phyloP scores from a whole-genome alignment of 2,329 filamentous ascomycete species.

The Aureobasidium leucospermi region DNA sequence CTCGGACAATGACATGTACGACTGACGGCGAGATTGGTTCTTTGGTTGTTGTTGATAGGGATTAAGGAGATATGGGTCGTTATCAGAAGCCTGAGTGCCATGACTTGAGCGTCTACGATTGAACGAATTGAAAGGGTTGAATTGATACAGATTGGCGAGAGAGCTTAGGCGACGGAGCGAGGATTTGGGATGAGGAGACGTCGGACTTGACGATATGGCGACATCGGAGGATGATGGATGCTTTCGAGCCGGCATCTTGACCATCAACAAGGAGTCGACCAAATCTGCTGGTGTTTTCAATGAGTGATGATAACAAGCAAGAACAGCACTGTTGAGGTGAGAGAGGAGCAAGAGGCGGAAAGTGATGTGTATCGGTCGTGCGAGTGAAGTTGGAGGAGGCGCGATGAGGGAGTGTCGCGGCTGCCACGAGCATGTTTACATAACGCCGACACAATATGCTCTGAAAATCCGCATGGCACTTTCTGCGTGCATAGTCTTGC shows the following conservation, averaged over 20 bases:
- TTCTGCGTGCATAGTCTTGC: neutral
- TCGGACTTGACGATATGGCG: neutral
- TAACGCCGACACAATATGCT: neutral
- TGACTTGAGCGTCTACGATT: conserved; percentile 25
- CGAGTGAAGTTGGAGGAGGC: neutral
- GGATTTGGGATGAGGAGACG: neutral
- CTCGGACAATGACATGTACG: conserved; percentile 27
- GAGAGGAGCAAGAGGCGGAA: neutral
- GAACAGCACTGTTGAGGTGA: neutral
- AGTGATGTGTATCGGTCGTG: neutral
- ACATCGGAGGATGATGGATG: neutral
- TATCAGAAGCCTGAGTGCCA: conserved; percentile 1
- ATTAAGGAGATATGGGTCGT: conserved; percentile 17
- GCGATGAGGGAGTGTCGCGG: neutral
- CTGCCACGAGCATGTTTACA: neutral
- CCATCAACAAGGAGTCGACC: neutral
- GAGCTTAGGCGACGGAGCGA: conserved; percentile 24
- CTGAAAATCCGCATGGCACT: neutral
- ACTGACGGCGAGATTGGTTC: conserved; percentile 20
- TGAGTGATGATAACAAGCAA: neutral
- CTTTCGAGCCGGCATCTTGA: neutral
- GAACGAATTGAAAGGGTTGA: conserved; percentile 31
- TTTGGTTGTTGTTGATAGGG: conserved; percentile 19
- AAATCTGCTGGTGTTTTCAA: neutral
- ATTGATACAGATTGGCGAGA: conserved; percentile 27